phyloP scores from a whole-genome alignment of 2,329 filamentous ascomycete genomes.

The Diplocarpon rosae region DNA sequence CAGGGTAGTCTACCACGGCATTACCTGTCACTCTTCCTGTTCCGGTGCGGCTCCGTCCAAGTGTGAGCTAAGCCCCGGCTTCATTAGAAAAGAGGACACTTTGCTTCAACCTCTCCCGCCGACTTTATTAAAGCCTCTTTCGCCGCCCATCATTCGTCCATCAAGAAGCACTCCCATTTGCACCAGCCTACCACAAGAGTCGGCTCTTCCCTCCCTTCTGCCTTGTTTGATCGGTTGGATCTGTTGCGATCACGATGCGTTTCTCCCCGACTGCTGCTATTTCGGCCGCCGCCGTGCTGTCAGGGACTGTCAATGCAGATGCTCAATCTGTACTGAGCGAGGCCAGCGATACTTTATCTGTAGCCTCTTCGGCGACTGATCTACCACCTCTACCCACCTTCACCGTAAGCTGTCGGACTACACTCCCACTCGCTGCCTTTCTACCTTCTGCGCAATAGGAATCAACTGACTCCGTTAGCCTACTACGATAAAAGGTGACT shows the following conservation, averaged over 20 bases:
- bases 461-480: conserved; percentile 45
- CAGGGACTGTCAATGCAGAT: conserved; percentile 58
- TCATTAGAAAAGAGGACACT: not conserved
- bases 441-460: conserved; percentile 18
- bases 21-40: not conserved
- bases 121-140: conserved; percentile 5
- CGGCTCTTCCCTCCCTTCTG: conserved; percentile 14
- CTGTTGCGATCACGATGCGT: conserved; percentile 54
- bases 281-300: conserved; percentile 62
- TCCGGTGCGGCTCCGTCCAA: not conserved
- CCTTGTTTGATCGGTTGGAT: conserved; percentile 12
- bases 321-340: conserved; percentile 44
- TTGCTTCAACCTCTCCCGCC: conserved; percentile 1
- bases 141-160: conserved; percentile 12
- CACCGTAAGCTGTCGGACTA: conserved; percentile 53
- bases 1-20: too few relatives aligned
- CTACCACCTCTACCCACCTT: conserved; percentile 60
- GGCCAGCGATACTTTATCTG: conserved; percentile 34
- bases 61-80: not conserved
- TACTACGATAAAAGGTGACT: conserved; percentile 77
- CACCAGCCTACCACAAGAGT: conserved; percentile 15
- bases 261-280: conserved; percentile 69
- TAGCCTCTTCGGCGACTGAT: conserved; percentile 43
- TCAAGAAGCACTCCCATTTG: conserved; percentile 21
- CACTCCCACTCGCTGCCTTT: not conserved